Percentiles rank a stretch among this genome's conserved stretches.
These are phyloP conservation scores for Trametes hirsuta DNA, from an alignment of 1,284 basidiomycete species.

Conservation along the genomic window DNA sequence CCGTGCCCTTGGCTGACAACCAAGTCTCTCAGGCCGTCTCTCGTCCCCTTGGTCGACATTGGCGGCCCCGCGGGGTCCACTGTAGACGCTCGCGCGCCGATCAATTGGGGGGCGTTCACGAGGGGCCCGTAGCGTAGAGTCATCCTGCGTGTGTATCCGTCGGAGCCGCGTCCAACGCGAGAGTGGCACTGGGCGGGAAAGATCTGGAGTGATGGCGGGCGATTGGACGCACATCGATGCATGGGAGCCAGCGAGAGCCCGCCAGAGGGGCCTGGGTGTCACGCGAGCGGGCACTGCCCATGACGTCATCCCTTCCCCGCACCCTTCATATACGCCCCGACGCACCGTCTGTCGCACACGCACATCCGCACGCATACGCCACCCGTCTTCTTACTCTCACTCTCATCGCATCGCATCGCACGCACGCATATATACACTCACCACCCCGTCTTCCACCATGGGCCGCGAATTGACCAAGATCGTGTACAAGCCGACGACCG, in stretches of 20 bases:
- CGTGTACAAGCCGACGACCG: conserved; percentile 74
- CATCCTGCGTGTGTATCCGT: neutral
- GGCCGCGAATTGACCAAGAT: conserved; percentile 60
- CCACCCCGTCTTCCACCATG: conserved; percentile 14
- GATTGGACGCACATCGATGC: conserved; percentile 12
- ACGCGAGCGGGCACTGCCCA: conserved; percentile 14
- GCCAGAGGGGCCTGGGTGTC: conserved; percentile 24
- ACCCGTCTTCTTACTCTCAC: neutral
- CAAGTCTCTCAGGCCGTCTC: conserved; percentile 28
- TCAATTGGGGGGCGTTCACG: conserved; percentile 16
- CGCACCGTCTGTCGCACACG: neutral
- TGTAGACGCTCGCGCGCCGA: neutral
- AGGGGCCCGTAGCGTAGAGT: neutral
- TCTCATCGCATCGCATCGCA: neutral
- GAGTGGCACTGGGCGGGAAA: neutral
- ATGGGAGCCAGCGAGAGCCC: conserved; percentile 7
- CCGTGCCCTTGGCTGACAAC: neutral
- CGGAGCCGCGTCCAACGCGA: neutral
- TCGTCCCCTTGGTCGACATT: conserved; percentile 31
- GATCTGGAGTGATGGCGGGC: conserved; percentile 14
- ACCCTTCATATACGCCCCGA: conserved; percentile 21
- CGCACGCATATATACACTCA: neutral
- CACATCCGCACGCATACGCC: conserved; percentile 5
- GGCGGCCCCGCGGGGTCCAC: neutral
- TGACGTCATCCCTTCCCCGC: conserved; percentile 21